Percentiles rank a stretch among this genome's conserved stretches.
These are phyloP conservation scores for Blastocystis sp. DNA, from an alignment of 352 stramenopile species.

Conservation along the genomic window DNA sequence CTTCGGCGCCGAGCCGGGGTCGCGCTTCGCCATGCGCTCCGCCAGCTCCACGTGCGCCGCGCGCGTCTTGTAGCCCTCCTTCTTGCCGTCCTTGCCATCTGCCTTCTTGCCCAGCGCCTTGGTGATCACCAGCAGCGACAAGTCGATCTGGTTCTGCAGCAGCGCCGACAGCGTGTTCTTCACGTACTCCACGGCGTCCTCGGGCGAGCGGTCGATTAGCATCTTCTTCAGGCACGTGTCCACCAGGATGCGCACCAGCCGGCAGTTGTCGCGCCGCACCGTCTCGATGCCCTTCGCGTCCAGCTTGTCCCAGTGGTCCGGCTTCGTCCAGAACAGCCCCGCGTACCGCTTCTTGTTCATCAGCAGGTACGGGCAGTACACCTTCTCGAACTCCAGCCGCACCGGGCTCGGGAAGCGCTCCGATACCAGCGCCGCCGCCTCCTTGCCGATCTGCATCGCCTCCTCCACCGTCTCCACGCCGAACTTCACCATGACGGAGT, in stretches of 20 bases:
- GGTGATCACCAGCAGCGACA: conserved; percentile 97
- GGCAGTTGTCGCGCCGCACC: conserved; percentile 96
- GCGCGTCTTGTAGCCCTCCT: conserved; percentile 97
- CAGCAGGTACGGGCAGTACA: conserved; percentile 98
- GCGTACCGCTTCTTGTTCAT: conserved; percentile 99
- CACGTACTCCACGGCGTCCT: conserved; percentile 91
- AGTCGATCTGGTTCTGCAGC: conserved; percentile 99
- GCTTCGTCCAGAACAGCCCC: conserved; percentile 84
- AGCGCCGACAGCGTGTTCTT: conserved; percentile 95
- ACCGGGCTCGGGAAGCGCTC: conserved; percentile 94
- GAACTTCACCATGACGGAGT: conserved; percentile 99
- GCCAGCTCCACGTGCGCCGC: conserved; percentile 96
- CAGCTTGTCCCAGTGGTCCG: conserved; percentile 97
- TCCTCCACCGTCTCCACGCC: conserved; percentile 87
- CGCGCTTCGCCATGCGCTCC: conserved; percentile 93
- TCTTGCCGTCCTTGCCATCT: conserved; percentile 85
- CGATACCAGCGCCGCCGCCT: conserved; percentile 90
- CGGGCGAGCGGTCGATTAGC: conserved; percentile 91
- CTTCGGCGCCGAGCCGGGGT: conserved; percentile 90
- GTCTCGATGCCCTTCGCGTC: conserved; percentile 96
- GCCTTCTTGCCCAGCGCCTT: conserved; percentile 91
- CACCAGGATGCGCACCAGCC: conserved; percentile 93
- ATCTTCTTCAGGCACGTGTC: conserved; percentile 96
- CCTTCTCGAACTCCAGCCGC: conserved; percentile 98
- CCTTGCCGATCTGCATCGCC: conserved; percentile 93